Evolutionary conservation across 768 basidiomycete species (phyloP).

Genomic region (Krasilnikovozyma curviuscula): DNA sequence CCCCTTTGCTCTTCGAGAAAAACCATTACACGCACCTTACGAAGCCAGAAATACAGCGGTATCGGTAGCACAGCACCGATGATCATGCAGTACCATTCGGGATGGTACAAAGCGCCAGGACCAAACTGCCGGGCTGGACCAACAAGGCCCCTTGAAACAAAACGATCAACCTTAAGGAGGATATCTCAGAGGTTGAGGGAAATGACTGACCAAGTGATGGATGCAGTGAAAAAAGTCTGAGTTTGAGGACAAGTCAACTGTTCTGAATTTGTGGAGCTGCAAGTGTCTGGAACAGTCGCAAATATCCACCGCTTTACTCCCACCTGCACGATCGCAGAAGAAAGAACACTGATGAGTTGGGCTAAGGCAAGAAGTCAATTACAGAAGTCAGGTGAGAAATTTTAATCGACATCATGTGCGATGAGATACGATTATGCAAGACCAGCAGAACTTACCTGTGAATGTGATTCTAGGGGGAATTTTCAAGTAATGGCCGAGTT

Average conservation of each 20-base stretch:
- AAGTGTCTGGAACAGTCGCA: slow-evolving; percentile 28
- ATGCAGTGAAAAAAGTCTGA: slow-evolving; percentile 72
- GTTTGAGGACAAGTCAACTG: slow-evolving; percentile 54
- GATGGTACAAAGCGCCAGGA: slow-evolving; percentile 41
- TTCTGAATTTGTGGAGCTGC: slow-evolving; percentile 21
- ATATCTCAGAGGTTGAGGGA: too few species aligned
- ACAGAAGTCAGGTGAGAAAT: too few species aligned
- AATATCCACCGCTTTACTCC: slow-evolving; percentile 30
- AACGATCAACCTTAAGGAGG: too few species aligned
- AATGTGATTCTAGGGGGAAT: slow-evolving; percentile 82
- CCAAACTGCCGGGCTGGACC: slow-evolving; percentile 31
- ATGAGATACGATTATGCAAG: too few species aligned
- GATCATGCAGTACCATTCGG: slow-evolving; percentile 52
- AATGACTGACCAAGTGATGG: slow-evolving; percentile 74
- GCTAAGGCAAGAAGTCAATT: too few species aligned
- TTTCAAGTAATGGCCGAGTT: slow-evolving; percentile 79
- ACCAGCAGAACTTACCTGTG: too few species aligned
- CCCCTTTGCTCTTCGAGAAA: too few species aligned
- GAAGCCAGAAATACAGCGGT: slow-evolving; percentile 71
- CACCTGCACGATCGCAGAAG: slow-evolving; percentile 30
- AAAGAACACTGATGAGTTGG: slow-evolving; percentile 25
- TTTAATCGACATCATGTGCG: background rate
- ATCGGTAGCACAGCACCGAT: slow-evolving; percentile 65
- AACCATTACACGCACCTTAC: slow-evolving; percentile 26
- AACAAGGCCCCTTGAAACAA: slow-evolving; percentile 33